Base-by-base conservation (phyloP, 2,329 filamentous ascomycete genomes). In the Amphichorda felina region DNA sequence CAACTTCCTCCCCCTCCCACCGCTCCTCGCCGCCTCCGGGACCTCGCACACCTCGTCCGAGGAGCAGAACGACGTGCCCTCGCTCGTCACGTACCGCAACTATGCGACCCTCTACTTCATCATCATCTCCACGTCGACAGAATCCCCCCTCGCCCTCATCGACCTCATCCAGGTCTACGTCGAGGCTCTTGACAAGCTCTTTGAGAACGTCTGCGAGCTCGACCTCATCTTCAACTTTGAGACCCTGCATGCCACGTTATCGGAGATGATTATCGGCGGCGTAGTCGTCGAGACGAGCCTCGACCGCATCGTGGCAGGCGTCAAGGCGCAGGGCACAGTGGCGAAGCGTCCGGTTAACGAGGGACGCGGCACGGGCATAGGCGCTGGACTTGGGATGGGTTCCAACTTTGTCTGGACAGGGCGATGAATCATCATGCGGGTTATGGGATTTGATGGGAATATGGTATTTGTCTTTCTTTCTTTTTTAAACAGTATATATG, bases 171-270 rank as follows among this genome's bases (percentile, higher is more conserved):
- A 98, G 60, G 91, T 98, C 40, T 98, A 95, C 50, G 91, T 98
- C 43, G 91, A 98, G 60, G 80, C 89, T 1, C 72, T 98, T 25
- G 91, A 98, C 57, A 78, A 86, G 44, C 70, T 98, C 28, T 98
- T 98, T 54, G 91, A 96, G 63, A 95, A 98, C 55, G 91, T 98
- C 8, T 98, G 91, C 70, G 91, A 98, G 65, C 68, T 98, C 38
- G 88, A 98, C 58, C 71, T 98, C 47, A 98, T 98, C 57, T 98
- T 98, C 66, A 96, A 96, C 56, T 98, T 94, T 49, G 91, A 98
- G 70, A 93, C 87, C 13, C 68, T 98, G 50, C 91, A 98, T 64
- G 83, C 89, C 8, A 79, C 87, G 13, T 65, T 96, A 8, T 79
- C 78, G 39, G 89, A 96, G 67, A 94, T 96, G 85, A 82, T 96